Base-by-base conservation (phyloP, 2,329 filamentous ascomycete genomes). In the Scedosporium aurantiacum region DNA sequence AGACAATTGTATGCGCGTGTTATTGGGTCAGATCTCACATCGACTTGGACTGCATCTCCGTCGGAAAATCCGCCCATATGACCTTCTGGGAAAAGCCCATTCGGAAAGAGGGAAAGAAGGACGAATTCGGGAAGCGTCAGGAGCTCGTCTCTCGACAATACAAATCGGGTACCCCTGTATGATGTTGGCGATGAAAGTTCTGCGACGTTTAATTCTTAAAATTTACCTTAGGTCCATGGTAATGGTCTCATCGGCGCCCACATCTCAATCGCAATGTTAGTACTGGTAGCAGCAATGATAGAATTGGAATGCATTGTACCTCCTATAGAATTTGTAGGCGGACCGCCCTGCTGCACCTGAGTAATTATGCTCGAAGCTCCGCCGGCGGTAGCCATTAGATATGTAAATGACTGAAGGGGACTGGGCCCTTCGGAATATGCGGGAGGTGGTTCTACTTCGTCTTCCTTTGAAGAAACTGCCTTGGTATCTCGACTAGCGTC, bases 341-440 rank as follows among this genome's bases (percentile, higher is more conserved):
- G 89, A 58, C 89, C 92, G 66, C 89, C 89, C 76, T 99, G 94
- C 73, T 96, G 92, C 69, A 99, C 94, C 79, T 99, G 94, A 76
- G 94, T 99, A 78, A 99, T 96, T 73, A 99, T 96, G 84, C 94
- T 97, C 79, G 92, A 88, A 69, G 92, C 90, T 78, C 92, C 93
- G 81, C 93, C 93, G 77, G 93, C 92, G 74, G 91, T 90, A 77
- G 94, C 92, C 94, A 99, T 99, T 73, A 96, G 85, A 84, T 95
- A 99, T 69, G 89, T 87, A 72, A 99, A 99, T 62, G 91, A 90
- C 64, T 89, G 83, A 73, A 99, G 85, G 65, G 94, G 94, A 78
- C 91, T 97, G 64, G 86, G 88, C 69, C 93, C 92, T 84, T 97
- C 93, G 67, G 90, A 91, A 75, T 99, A 99, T 62, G 94, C 93